These are phyloP conservation scores for Plenodomus biglobosus DNA, from an alignment of 2,329 filamentous ascomycete genomes.

Conservation along the genomic window DNA sequence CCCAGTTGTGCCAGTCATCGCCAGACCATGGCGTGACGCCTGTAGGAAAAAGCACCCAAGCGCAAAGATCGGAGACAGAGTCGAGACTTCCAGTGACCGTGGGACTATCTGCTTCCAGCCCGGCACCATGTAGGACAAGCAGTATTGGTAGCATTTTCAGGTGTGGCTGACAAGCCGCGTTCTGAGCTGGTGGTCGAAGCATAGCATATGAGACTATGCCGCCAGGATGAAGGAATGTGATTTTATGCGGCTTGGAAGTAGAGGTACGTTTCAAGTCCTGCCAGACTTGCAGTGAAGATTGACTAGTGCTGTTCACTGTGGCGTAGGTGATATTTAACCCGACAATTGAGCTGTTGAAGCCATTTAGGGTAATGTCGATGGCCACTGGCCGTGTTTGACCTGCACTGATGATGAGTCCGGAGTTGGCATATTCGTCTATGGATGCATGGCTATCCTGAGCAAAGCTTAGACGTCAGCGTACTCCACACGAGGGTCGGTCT, in stretches of 20 bases:
- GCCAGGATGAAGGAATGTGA: slow-evolving; percentile 58
- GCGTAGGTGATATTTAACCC: slow-evolving; percentile 33
- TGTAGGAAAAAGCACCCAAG: slow-evolving; percentile 59
- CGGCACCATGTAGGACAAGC: slow-evolving; percentile 59
- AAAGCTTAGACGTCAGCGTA: neutral
- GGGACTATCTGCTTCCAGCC: slow-evolving; percentile 55
- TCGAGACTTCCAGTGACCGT: slow-evolving; percentile 53
- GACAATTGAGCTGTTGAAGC: slow-evolving; percentile 23
- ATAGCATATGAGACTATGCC: slow-evolving; percentile 60
- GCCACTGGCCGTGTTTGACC: slow-evolving; percentile 48
- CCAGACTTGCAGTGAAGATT: slow-evolving; percentile 24
- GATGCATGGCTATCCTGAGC: slow-evolving; percentile 10
- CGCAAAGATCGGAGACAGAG: slow-evolving; percentile 54
- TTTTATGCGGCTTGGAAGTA: slow-evolving; percentile 52
- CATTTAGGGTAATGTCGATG: slow-evolving; percentile 39
- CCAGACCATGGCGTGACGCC: slow-evolving; percentile 62
- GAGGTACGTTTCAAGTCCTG: slow-evolving; percentile 29
- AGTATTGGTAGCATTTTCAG: slow-evolving; percentile 50
- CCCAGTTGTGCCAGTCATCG: slow-evolving; percentile 65
- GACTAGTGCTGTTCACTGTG: slow-evolving; percentile 6
- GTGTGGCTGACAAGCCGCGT: slow-evolving; percentile 33
- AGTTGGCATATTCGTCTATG: neutral
- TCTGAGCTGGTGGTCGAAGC: slow-evolving; percentile 55
- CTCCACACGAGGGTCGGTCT: neutral
- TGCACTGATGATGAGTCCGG: slow-evolving; percentile 26